A percentile compares a stretch with the other conserved stretches of the same genome.
Evolutionary conservation across 2,329 filamentous ascomycete species (phyloP).

Genomic region (Metarhizium robertsii): DNA sequence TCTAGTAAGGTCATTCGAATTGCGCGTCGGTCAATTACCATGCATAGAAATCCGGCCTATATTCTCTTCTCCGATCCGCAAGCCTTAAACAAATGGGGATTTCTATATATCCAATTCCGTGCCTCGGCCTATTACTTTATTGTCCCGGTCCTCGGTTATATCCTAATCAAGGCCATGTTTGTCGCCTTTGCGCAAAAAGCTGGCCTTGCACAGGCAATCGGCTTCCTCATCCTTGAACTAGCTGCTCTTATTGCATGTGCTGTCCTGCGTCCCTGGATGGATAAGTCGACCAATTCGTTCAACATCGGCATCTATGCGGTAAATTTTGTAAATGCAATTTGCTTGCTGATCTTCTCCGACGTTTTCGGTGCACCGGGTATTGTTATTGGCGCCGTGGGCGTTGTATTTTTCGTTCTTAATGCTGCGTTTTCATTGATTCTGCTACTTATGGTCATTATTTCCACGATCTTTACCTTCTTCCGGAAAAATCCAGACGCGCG

Average conservation of each 20-base stretch:
- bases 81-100: constrained; percentile 92
- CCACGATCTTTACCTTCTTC: constrained; percentile 58
- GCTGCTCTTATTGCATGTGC: constrained; percentile 65
- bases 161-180: constrained; percentile 80
- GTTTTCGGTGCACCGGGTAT: constrained; percentile 76
- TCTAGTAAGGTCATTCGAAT: constrained; percentile 81
- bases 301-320: constrained; percentile 84
- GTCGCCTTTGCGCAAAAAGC: constrained; percentile 68
- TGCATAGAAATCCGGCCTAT: constrained; percentile 74
- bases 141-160: constrained; percentile 66
- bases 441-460: constrained; percentile 61
- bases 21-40: constrained; percentile 59
- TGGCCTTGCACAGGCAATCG: constrained; percentile 67
- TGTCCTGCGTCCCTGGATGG: constrained; percentile 91
- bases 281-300: constrained; percentile 93
- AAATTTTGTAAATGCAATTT: constrained; percentile 84
- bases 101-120: constrained; percentile 92
- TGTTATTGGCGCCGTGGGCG: constrained; percentile 78
- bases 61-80: constrained; percentile 90
- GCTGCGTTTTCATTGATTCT: constrained; percentile 74
- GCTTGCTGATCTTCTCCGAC: constrained; percentile 77
- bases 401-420: constrained; percentile 82
- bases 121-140: constrained; percentile 94
- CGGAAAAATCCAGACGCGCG: constrained; percentile 89
- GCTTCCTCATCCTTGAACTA: constrained; percentile 75